A percentile compares a stretch with the other conserved stretches of the same genome.
Evolutionary conservation across 192 early-diverging fungal genomes (phyloP).

Genomic region (Oehlia diaphana): DNA sequence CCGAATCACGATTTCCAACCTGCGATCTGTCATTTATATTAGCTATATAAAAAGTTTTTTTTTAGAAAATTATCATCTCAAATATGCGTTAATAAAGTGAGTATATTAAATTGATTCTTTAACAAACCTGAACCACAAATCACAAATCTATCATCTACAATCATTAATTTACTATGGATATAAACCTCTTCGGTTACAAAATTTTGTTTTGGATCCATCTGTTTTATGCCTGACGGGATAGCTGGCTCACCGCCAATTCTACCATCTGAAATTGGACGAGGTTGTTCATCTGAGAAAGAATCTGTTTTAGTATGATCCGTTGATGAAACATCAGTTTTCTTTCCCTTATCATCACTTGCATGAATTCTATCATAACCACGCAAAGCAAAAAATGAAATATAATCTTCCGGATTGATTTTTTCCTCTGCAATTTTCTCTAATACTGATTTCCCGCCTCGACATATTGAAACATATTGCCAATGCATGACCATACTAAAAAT

Average conservation of each 20-base stretch:
- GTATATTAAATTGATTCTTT: background rate
- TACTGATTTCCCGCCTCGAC: conserved; percentile 71
- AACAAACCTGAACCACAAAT: conserved; percentile 72
- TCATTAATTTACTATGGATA: conserved; percentile 86
- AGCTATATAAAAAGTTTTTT: conserved; percentile 38
- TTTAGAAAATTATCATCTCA: background rate
- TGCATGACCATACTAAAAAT: conserved; percentile 64
- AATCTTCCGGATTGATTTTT: conserved; percentile 60
- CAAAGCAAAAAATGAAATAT: conserved; percentile 74
- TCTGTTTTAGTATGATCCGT: background rate
- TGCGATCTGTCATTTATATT: conserved; percentile 94
- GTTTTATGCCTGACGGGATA: background rate
- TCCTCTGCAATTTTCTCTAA: conserved; percentile 53
- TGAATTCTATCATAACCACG: conserved; percentile 69
- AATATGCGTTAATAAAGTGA: background rate
- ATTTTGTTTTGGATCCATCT: conserved; percentile 29
- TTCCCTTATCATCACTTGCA: background rate
- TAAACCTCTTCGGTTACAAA: conserved; percentile 83
- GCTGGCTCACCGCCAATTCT: background rate
- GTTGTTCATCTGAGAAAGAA: conserved; percentile 6
- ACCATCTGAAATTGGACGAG: background rate
- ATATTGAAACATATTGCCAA: conserved; percentile 77
- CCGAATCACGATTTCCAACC: conserved; percentile 82
- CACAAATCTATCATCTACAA: conserved; percentile 81
- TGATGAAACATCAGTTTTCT: background rate